Percentiles rank a stretch among this genome's conserved stretches.
Evolutionary conservation across 2,329 filamentous ascomycete genomes (phyloP).

Genomic region (Fusarium miscanthi): DNA sequence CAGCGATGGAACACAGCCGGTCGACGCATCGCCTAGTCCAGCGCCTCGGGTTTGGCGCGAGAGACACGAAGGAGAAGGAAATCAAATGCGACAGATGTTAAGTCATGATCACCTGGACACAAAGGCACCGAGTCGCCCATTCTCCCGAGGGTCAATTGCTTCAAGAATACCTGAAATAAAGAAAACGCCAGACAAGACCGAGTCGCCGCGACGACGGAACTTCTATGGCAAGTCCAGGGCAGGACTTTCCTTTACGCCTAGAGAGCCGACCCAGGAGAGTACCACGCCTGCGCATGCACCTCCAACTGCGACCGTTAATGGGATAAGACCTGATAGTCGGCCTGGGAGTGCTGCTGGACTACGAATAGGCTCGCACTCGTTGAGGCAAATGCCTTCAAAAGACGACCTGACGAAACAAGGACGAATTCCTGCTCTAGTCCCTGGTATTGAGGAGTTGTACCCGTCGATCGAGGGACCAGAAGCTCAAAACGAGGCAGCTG

Average conservation of each 20-base stretch:
- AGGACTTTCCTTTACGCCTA: slow-evolving; percentile 39
- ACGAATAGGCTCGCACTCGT: slow-evolving; percentile 17
- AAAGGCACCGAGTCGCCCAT: slow-evolving; percentile 41
- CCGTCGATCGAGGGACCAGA: slow-evolving; percentile 48
- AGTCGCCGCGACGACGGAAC: slow-evolving; percentile 37
- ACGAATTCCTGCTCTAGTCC: slow-evolving; percentile 52
- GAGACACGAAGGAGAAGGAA: slow-evolving; percentile 48
- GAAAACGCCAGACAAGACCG: slow-evolving; percentile 29
- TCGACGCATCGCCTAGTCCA: slow-evolving; percentile 63
- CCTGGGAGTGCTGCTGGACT: slow-evolving; percentile 14
- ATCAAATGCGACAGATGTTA: slow-evolving; percentile 44
- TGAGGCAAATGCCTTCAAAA: slow-evolving; percentile 38
- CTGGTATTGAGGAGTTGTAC: slow-evolving; percentile 53
- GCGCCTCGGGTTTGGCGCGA: slow-evolving; percentile 60
- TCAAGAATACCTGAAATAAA: slow-evolving; percentile 35
- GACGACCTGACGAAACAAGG: slow-evolving; percentile 44
- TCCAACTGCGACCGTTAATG: slow-evolving; percentile 11
- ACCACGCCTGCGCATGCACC: not conserved
- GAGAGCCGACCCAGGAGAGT: slow-evolving; percentile 22
- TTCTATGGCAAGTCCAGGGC: slow-evolving; percentile 43
- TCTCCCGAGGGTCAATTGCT: slow-evolving; percentile 41
- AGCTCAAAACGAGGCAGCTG: slow-evolving; percentile 8
- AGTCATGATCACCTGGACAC: slow-evolving; percentile 48
- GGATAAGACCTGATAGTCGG: slow-evolving; percentile 5
- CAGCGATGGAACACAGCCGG: slow-evolving; percentile 41